Percentiles rank a stretch among this genome's conserved stretches.
These are phyloP conservation scores for Exidia glandulosa DNA, from an alignment of 768 basidiomycete genomes.

Conservation along the genomic window DNA sequence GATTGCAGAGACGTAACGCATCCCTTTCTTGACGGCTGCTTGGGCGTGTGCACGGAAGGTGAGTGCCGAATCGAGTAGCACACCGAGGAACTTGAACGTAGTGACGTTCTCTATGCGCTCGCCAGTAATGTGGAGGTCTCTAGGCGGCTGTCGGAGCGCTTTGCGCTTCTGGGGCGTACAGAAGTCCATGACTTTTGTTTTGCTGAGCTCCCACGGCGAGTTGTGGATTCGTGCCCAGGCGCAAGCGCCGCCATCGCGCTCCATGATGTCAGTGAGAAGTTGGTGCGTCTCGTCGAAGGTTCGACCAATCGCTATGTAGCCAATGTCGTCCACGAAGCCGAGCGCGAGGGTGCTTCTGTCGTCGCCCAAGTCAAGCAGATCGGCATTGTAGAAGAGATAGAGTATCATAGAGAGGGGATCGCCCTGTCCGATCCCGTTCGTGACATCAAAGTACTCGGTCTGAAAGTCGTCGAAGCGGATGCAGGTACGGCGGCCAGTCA, in stretches of 20 bases:
- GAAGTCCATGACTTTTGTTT: background rate
- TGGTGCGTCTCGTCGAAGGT: background rate
- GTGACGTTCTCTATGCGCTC: too few relatives aligned
- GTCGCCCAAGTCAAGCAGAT: slow-evolving; percentile 7
- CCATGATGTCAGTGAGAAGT: background rate
- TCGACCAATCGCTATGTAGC: background rate
- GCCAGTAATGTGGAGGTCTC: background rate
- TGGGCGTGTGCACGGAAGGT: background rate
- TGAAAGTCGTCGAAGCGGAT: background rate
- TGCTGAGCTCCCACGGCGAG: background rate
- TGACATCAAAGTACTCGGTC: background rate
- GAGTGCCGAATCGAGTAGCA: background rate
- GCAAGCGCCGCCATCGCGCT: background rate
- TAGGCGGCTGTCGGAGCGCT: too few relatives aligned
- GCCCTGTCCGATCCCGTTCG: slow-evolving; percentile 14
- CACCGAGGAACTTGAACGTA: background rate
- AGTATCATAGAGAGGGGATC: slow-evolving; percentile 14
- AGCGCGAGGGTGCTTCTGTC: background rate
- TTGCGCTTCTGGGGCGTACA: background rate
- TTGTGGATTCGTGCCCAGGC: background rate
- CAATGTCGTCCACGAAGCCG: slow-evolving; percentile 9
- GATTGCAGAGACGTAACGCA: background rate
- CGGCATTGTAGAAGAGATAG: slow-evolving; percentile 14
- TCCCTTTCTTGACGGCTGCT: background rate
- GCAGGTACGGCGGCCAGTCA: background rate